Conservation (phyloP, 2,329 filamentous ascomycete species). For the Neofusicoccum sp. region DNA sequence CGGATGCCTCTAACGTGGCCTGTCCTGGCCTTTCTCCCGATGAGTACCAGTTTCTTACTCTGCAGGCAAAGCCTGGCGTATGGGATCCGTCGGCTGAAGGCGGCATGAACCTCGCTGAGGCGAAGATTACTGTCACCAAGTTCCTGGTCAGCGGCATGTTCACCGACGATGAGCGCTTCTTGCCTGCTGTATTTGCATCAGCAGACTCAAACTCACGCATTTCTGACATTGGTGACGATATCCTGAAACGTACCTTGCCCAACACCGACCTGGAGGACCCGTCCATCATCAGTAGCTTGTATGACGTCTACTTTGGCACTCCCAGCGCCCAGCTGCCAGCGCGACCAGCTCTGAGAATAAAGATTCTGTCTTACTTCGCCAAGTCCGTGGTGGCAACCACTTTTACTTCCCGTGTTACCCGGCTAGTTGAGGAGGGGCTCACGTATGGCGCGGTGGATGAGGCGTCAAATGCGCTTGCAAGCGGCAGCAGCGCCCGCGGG, state of each 20-base stretch:
- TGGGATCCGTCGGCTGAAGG: conserved; percentile 62
- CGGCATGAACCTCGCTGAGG: conserved; percentile 65
- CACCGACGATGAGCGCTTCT: conserved; percentile 74
- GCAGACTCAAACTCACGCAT: conserved; percentile 79
- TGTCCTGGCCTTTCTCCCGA: conserved; percentile 63
- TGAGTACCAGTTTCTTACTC: conserved; percentile 67
- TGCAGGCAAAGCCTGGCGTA: conserved; percentile 65
- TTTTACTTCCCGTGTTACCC: conserved; percentile 65
- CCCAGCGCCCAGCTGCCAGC: conserved; percentile 28
- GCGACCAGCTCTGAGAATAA: conserved; percentile 71
- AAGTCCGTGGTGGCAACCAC: conserved; percentile 73
- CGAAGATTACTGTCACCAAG: conserved; percentile 65
- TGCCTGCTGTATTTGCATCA: conserved; percentile 80
- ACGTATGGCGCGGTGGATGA: conserved; percentile 21
- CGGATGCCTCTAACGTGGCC: conserved; percentile 32
- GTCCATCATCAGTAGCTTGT: conserved; percentile 63
- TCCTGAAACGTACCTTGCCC: conserved; percentile 72
- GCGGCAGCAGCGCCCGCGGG: conserved; percentile 47
- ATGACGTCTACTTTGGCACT: conserved; percentile 65
- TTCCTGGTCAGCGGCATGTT: conserved; percentile 86
- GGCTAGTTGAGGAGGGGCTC: conserved; percentile 60
- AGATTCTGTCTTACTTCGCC: conserved; percentile 71
- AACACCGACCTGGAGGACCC: conserved; percentile 70
- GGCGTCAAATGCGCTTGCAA: conserved; percentile 33
- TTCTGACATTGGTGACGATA: conserved; percentile 80